Evolutionary conservation across 169 alveolate species (phyloP), one percentile per base, ranked within the genome.

Genomic region (Cryptosporidium viatorum): DNA sequence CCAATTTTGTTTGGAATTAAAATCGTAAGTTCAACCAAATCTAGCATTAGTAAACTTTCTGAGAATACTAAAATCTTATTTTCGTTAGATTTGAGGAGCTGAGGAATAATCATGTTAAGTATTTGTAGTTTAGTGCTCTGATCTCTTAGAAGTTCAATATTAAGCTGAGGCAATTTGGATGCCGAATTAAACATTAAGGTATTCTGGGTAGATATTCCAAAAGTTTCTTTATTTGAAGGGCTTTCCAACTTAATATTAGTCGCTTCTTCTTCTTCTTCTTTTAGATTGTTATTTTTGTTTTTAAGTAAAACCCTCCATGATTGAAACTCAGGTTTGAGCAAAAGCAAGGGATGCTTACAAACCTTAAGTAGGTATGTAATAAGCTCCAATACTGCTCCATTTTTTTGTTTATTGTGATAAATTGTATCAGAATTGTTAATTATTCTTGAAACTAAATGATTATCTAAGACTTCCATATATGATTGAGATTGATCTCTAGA

Each of bases 291-390:
- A 1, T 45, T 58, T 55, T 55, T 55, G 59, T 71, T 52, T 60
- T 60, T 26, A 39, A 50, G 89, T 48, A 41, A 35, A 37, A 29
- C 33, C 35, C 70, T 73, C 86, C 70, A 89, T 37, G 52, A 70
- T 58, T 87, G 84, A 43, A 70, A 39, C 29, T 70, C 67, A 21
- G 35, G 60, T 29, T 45, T 37, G 43, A 91, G 75, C 16, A 91
- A 41, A 51, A 93, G 59, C n/a, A 71, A 43, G 3, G 95, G 95
- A 71, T 93, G 95, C 29, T 86, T 84, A 60, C 95, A 93, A 23
- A 93, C 68, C 29, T 93, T 91, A 58, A 91, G 75, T 35, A 92
- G 84, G 7, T 67, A 85, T 33, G 69, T 69, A 41, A 92, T 50
- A n/a, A 85, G 41, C 10, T 84, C 69, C 69, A 92, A 85, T 23